These are phyloP conservation scores for Beverwykella pulmonaria DNA, from an alignment of 495 filamentous ascomycete genomes.

Conservation along the genomic window DNA sequence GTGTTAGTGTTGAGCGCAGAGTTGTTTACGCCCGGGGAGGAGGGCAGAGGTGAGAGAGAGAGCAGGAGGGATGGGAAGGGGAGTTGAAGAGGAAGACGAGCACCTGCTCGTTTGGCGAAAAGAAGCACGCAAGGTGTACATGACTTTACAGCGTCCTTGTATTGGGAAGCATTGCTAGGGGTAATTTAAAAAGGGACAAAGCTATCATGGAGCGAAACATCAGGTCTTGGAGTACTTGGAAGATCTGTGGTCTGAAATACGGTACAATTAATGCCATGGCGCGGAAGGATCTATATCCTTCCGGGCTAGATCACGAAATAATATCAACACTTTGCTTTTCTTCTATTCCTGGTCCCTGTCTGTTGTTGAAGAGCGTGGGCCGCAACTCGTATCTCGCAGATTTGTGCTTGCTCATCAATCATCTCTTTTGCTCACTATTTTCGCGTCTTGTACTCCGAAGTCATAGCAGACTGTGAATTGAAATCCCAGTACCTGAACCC, in stretches of 20 bases:
- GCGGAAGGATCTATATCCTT: too few relatives aligned
- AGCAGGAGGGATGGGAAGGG: background rate
- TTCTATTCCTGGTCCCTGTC: background rate
- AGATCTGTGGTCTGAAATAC: too few relatives aligned
- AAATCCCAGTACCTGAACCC: background rate
- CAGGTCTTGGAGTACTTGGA: too few relatives aligned
- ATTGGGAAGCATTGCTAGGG: too few relatives aligned
- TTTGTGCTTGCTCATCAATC: background rate
- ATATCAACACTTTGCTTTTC: background rate
- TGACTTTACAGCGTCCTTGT: too few relatives aligned
- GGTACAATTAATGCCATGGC: too few relatives aligned
- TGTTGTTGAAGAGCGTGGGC: background rate
- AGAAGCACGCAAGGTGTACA: too few relatives aligned
- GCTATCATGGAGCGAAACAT: too few relatives aligned
- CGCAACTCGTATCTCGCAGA: background rate
- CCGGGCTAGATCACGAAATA: background rate
- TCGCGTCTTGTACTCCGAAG: background rate
- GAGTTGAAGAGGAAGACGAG: background rate
- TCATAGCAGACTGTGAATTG: background rate
- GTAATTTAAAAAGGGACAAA: too few relatives aligned
- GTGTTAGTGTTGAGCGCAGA: constrained; percentile 25
- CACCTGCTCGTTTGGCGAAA: too few relatives aligned
- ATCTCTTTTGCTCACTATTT: background rate
- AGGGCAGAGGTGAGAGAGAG: constrained; percentile 4
- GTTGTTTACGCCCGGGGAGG: constrained; percentile 26